Percentiles rank a stretch among this genome's conserved stretches.
Evolutionary conservation across 1,284 basidiomycete genomes (phyloP).

Genomic region (Moniliophthora roreri): DNA sequence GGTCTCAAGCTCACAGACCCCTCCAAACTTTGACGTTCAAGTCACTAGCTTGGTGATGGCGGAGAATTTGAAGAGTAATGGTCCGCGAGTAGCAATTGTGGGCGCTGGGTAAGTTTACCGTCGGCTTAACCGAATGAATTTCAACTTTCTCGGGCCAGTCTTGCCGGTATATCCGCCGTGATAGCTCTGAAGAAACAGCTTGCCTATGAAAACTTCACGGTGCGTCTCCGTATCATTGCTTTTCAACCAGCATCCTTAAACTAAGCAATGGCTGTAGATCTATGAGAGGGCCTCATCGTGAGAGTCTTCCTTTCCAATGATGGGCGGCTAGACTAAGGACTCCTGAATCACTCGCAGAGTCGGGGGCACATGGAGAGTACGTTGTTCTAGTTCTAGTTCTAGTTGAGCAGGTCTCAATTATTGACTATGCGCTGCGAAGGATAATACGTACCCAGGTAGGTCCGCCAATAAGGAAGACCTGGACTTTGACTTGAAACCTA

Average conservation of each 20-base stretch:
- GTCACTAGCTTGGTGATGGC: no score
- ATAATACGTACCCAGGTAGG: conserved; percentile 42
- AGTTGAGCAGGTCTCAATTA: neutral
- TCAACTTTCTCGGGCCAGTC: conserved; percentile 12
- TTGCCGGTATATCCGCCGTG: conserved; percentile 47
- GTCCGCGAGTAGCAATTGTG: conserved; percentile 42
- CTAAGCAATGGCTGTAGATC: conserved; percentile 34
- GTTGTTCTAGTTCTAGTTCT: conserved; percentile 14
- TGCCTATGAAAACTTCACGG: conserved; percentile 45
- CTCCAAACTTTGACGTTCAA: no score
- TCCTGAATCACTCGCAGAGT: conserved; percentile 20
- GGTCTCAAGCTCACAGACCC: no score
- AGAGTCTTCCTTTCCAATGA: neutral
- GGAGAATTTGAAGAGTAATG: neutral
- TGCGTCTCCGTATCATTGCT: conserved; percentile 28
- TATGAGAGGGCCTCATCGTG: conserved; percentile 41
- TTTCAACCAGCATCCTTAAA: neutral
- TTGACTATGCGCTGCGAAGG: conserved; percentile 24
- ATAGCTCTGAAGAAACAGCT: conserved; percentile 46
- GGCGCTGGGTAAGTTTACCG: conserved; percentile 46
- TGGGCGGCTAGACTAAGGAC: no score
- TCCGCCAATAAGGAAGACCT: neutral
- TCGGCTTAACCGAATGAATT: neutral
- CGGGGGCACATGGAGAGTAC: conserved; percentile 55
- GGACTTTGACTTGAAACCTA: no score